Conservation (phyloP, 176 grass and related monocot species). For the Phyllostachys edulis region DNA sequence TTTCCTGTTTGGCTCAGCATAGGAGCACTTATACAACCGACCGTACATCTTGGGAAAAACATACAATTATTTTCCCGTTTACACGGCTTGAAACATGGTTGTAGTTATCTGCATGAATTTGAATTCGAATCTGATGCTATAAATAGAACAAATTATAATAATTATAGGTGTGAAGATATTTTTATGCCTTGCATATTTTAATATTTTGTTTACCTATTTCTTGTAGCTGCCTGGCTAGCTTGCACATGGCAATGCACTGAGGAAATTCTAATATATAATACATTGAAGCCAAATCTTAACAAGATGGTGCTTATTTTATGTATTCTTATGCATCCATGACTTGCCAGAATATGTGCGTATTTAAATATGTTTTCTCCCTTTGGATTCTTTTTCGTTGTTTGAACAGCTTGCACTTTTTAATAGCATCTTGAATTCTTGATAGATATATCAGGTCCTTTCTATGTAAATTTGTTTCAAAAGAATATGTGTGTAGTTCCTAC, state of each 20-base stretch:
- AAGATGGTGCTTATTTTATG: not conserved
- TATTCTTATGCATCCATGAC: not conserved
- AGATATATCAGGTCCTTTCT: not conserved
- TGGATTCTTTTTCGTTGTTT: not conserved
- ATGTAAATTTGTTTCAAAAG: not conserved
- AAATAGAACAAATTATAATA: not conserved
- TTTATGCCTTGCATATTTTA: slow-evolving; percentile 12
- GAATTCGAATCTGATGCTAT: not conserved
- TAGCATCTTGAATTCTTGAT: not conserved
- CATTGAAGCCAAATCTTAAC: not conserved
- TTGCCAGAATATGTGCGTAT: not conserved
- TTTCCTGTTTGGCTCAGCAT: not conserved
- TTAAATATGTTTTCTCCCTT: not conserved
- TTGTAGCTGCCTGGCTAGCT: not conserved
- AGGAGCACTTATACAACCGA: not conserved
- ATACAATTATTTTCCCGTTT: not conserved
- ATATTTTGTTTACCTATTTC: not conserved
- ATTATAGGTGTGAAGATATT: not conserved
- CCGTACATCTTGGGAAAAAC: not conserved
- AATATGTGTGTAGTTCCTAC: not conserved
- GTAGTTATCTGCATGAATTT: not conserved
- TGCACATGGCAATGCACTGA: not conserved
- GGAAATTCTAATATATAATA: not conserved
- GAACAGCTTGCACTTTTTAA: not conserved
- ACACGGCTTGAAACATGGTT: not conserved